Percentiles rank a stretch among this genome's conserved stretches.
phyloP scores from a whole-genome alignment of 176 grass and related monocot genomes.

The Poa annua region DNA sequence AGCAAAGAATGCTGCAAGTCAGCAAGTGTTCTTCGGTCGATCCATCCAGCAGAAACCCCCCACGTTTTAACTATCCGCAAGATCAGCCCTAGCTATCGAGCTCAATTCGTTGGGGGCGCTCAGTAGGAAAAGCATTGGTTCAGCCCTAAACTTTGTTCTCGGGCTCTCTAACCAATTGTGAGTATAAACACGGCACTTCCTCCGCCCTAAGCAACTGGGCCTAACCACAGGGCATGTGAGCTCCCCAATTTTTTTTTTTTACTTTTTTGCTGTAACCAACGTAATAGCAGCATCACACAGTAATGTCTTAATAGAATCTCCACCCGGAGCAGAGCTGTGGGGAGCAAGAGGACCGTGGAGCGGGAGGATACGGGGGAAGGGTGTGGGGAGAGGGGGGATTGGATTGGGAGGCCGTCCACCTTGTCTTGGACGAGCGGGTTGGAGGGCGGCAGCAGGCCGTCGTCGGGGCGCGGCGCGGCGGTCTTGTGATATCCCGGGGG shows the following conservation, averaged over 20 bases:
- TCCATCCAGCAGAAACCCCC: not conserved
- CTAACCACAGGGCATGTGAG: not conserved
- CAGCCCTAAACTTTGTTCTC: not conserved
- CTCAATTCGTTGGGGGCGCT: not conserved
- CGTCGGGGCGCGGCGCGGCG: conserved; percentile 39
- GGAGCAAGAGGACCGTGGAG: not conserved
- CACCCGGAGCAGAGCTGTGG: not conserved
- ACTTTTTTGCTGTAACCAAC: not conserved
- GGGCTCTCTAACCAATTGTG: no score
- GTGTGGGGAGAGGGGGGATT: not conserved
- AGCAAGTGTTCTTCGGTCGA: not conserved
- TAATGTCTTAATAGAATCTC: not conserved
- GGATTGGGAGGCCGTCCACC: conserved; percentile 42
- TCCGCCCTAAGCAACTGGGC: not conserved
- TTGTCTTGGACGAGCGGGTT: conserved; percentile 49
- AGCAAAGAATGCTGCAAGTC: not conserved
- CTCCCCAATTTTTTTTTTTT: not conserved
- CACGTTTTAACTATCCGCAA: not conserved
- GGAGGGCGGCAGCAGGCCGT: conserved; percentile 41
- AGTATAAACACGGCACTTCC: not conserved
- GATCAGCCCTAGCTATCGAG: not conserved
- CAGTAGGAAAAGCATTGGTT: conserved; percentile 27
- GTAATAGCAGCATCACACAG: not conserved
- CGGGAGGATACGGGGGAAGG: not conserved
- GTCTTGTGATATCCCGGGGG: conserved; percentile 82